Percentiles rank a stretch among this genome's conserved stretches.
Conservation (phyloP, 768 basidiomycete genomes). For the Dioszegia hungarica region DNA sequence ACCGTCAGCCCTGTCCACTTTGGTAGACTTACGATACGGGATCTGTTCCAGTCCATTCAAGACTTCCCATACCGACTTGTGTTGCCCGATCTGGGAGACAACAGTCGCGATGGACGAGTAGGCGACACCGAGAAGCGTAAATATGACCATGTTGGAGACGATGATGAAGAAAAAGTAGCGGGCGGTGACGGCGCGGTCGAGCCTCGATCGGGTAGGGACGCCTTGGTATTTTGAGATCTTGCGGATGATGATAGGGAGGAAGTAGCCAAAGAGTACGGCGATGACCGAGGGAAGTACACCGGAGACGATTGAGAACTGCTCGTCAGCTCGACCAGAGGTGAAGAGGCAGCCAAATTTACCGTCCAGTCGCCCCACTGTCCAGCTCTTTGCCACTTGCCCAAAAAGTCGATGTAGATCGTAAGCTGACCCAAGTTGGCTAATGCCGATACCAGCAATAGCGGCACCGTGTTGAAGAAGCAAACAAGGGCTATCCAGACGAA, state of each 20-base stretch:
- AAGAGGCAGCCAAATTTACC: slow-evolving; percentile 13
- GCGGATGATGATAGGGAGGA: slow-evolving; percentile 88
- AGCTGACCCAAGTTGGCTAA: slow-evolving; percentile 84
- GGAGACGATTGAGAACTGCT: slow-evolving; percentile 71
- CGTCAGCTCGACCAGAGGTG: not conserved
- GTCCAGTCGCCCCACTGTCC: slow-evolving; percentile 55
- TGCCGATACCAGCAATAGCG: slow-evolving; percentile 81
- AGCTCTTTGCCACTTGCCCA: slow-evolving; percentile 63
- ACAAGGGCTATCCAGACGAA: slow-evolving; percentile 69
- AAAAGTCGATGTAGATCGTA: slow-evolving; percentile 64
- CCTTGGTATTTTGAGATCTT: slow-evolving; percentile 69
- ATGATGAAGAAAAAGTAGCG: slow-evolving; percentile 92
- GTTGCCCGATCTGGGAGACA: slow-evolving; percentile 54
- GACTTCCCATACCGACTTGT: slow-evolving; percentile 54
- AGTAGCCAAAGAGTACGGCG: slow-evolving; percentile 80
- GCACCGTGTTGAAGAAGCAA: slow-evolving; percentile 92
- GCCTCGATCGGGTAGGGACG: slow-evolving; percentile 65
- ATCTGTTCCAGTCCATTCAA: slow-evolving; percentile 48
- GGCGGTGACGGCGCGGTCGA: slow-evolving; percentile 86
- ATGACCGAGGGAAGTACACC: slow-evolving; percentile 90
- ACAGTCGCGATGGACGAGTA: slow-evolving; percentile 56
- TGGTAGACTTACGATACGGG: slow-evolving; percentile 25
- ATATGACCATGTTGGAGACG: slow-evolving; percentile 87
- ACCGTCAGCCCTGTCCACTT: slow-evolving; percentile 8
- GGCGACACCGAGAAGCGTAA: slow-evolving; percentile 83